Percentiles rank a stretch among this genome's conserved stretches.
phyloP scores from a whole-genome alignment of 176 grass and related monocot genomes.

The Secale cereale region DNA sequence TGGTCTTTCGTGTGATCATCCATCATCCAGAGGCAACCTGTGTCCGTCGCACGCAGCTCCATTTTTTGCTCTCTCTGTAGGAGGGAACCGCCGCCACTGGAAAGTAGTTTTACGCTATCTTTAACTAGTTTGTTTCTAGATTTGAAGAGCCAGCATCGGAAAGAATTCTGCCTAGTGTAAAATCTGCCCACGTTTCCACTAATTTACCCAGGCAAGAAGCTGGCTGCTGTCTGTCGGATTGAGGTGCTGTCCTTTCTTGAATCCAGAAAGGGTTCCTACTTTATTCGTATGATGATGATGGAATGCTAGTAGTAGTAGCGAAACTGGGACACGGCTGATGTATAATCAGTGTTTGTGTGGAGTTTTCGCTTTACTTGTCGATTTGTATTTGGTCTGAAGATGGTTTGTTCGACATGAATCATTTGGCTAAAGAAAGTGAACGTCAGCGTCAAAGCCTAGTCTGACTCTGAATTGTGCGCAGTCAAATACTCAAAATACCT shows the following conservation, averaged over 20 bases:
- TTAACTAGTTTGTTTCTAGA: slow-evolving; percentile 22
- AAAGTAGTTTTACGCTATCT: slow-evolving; percentile 4
- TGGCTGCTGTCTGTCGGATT: not conserved
- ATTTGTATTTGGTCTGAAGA: not conserved
- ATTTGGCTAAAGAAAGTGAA: not conserved
- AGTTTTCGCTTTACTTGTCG: not conserved
- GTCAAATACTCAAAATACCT: too few relatives aligned
- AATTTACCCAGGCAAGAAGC: slow-evolving; percentile 10
- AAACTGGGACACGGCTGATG: not conserved
- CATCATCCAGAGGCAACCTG: not conserved
- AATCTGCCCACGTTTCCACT: slow-evolving; percentile 13
- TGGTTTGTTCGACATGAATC: not conserved
- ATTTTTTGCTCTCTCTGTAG: slow-evolving; percentile 40
- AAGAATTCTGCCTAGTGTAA: slow-evolving; percentile 29
- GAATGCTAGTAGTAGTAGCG: not conserved
- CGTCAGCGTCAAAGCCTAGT: too few relatives aligned
- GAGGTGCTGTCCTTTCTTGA: slow-evolving; percentile 10
- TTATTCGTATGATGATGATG: not conserved
- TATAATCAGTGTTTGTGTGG: not conserved
- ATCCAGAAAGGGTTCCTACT: not conserved
- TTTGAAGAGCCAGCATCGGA: not conserved
- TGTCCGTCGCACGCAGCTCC: not conserved
- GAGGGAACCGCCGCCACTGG: not conserved
- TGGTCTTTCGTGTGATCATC: slow-evolving; percentile 76
- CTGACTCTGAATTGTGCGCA: too few relatives aligned